Conservation (phyloP, 2,329 filamentous ascomycete species). For the Metarhizium guizhouense region DNA sequence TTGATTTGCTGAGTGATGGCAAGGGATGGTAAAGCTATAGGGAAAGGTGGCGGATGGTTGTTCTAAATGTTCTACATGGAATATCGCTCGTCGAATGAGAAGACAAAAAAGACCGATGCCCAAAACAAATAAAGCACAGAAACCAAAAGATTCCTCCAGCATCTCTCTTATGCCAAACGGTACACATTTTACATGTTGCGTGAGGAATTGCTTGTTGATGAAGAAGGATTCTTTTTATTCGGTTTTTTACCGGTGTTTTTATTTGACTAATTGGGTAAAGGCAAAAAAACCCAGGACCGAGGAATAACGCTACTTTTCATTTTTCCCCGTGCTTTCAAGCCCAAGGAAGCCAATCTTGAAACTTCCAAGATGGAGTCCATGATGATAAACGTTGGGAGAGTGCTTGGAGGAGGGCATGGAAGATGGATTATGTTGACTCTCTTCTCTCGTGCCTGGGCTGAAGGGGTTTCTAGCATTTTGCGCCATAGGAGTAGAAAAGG, state of each 20-base stretch:
- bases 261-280: background rate
- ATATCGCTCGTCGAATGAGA: constrained; percentile 19
- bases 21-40: constrained; percentile 28
- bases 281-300: background rate
- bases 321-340: background rate
- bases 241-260: background rate
- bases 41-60: constrained; percentile 21
- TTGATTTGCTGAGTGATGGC: constrained; percentile 39
- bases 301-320: constrained; percentile 1
- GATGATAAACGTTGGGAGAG: constrained; percentile 3
- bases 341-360: constrained; percentile 7
- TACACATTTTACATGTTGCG: background rate
- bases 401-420: constrained; percentile 8
- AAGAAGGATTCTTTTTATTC: background rate
- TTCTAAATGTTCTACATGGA: constrained; percentile 26
- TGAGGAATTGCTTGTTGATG: background rate
- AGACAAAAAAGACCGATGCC: constrained; percentile 12
- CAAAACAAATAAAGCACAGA: constrained; percentile 27
- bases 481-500: constrained; percentile 28
- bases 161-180: background rate
- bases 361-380: constrained; percentile 2
- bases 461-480: constrained; percentile 25
- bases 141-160: constrained; percentile 8
- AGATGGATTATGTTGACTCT: constrained; percentile 18
- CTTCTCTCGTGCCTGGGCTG: constrained; percentile 12